Evolutionary conservation across 1,284 basidiomycete species (phyloP).

Genomic region (Pterulicium gracile): DNA sequence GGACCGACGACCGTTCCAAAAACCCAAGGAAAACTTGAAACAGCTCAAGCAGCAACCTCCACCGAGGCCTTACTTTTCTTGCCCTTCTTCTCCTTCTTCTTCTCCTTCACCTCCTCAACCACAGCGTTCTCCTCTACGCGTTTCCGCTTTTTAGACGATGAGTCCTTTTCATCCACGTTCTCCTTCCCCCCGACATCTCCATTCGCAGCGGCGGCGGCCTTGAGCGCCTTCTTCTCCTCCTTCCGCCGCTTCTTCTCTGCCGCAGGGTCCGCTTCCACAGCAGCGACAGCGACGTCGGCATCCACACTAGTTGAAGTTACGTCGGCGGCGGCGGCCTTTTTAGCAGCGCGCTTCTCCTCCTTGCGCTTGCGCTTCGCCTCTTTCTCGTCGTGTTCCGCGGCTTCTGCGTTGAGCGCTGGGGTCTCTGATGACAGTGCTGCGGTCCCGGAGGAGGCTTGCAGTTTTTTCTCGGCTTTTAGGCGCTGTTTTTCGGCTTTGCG

Average conservation of each 20-base stretch:
- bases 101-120: slow-evolving; percentile 1
- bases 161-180: slow-evolving; percentile 5
- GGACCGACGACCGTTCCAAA: too few species aligned
- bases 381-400: slow-evolving; percentile 9
- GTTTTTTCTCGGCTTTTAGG: not conserved
- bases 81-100: slow-evolving; percentile 7
- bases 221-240: slow-evolving; percentile 11
- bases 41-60: not conserved
- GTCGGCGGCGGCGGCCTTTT: not conserved
- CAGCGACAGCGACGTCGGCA: slow-evolving; percentile 6
- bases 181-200: slow-evolving; percentile 1
- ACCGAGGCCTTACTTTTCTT: slow-evolving; percentile 2
- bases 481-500: not conserved
- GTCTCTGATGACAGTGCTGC: not conserved
- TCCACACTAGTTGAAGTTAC: slow-evolving; percentile 4
- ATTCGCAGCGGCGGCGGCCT: slow-evolving; percentile 2
- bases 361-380: slow-evolving; percentile 11
- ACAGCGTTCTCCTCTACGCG: slow-evolving; percentile 12
- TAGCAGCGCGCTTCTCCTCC: slow-evolving; percentile 1
- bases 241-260: slow-evolving; percentile 13
- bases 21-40: not conserved
- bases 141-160: slow-evolving; percentile 12
- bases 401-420: slow-evolving; percentile 4
- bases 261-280: slow-evolving; percentile 12
- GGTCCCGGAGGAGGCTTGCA: too few species aligned